Conservation (phyloP, 2,329 filamentous ascomycete genomes). For the Microcyclospora pomicola region DNA sequence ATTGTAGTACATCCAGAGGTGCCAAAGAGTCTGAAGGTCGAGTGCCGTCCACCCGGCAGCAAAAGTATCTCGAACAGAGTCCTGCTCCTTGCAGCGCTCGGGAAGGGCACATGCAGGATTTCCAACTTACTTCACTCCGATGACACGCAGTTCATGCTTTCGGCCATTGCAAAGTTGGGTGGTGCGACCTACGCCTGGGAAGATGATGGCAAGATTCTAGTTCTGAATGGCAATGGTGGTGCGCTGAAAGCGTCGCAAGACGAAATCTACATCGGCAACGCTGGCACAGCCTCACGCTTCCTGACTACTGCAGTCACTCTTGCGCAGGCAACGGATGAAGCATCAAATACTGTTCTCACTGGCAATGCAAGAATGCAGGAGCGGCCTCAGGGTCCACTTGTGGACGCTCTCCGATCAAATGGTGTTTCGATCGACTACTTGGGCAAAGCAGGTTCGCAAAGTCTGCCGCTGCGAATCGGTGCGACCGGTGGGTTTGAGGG, state of each 20-base stretch:
- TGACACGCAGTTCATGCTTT: slow-evolving; percentile 93
- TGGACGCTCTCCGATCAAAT: slow-evolving; percentile 77
- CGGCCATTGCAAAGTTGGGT: slow-evolving; percentile 70
- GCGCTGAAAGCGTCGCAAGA: slow-evolving; percentile 60
- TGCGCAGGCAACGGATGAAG: slow-evolving; percentile 49
- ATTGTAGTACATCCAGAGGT: slow-evolving; percentile 62
- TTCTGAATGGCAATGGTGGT: slow-evolving; percentile 85
- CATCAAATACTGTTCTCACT: slow-evolving; percentile 64
- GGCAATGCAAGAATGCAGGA: slow-evolving; percentile 96
- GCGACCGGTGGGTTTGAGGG: slow-evolving; percentile 74
- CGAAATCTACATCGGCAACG: slow-evolving; percentile 86
- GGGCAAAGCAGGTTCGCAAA: slow-evolving; percentile 67
- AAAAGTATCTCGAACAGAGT: slow-evolving; percentile 97
- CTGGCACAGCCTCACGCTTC: slow-evolving; percentile 90
- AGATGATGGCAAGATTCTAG: slow-evolving; percentile 78
- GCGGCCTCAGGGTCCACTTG: slow-evolving; percentile 80
- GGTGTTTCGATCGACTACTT: slow-evolving; percentile 79
- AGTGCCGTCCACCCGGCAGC: slow-evolving; percentile 80
- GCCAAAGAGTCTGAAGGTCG: slow-evolving; percentile 49
- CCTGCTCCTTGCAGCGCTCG: slow-evolving; percentile 82
- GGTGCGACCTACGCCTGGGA: slow-evolving; percentile 90
- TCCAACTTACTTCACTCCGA: slow-evolving; percentile 91
- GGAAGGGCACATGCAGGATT: slow-evolving; percentile 71
- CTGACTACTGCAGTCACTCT: slow-evolving; percentile 82
- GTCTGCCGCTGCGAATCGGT: slow-evolving; percentile 69